Evolutionary conservation across 495 filamentous ascomycete species (phyloP).

Genomic region (Neurospora hispaniola): DNA sequence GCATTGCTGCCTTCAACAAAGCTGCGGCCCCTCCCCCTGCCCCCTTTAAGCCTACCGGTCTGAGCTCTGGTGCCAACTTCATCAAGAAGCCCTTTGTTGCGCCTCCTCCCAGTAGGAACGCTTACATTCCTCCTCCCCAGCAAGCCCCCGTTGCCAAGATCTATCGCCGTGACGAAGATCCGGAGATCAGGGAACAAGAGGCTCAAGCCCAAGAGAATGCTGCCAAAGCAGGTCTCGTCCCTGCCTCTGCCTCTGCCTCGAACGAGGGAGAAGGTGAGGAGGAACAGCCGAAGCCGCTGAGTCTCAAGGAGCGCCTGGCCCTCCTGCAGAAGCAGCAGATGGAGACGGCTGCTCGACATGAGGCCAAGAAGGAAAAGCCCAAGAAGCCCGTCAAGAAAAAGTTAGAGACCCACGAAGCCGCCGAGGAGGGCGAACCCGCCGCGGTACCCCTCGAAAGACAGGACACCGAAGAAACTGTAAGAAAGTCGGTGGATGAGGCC

Average conservation of each 20-base stretch:
- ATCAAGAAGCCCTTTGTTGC: conserved; percentile 98
- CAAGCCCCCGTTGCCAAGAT: conserved; percentile 57
- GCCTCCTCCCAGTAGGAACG: conserved; percentile 85
- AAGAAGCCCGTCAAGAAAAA: conserved; percentile 72
- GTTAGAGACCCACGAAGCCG: conserved; percentile 44
- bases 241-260: conserved; percentile 21
- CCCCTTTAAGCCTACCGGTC: conserved; percentile 70
- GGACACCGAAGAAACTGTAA: conserved; percentile 40
- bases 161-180: conserved; percentile 83
- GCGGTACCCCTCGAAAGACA: conserved; percentile 31
- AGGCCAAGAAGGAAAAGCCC: conserved; percentile 83
- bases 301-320: conserved; percentile 88
- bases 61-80: conserved; percentile 54
- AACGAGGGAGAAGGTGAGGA: conserved; percentile 40
- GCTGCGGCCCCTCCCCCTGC: conserved; percentile 71
- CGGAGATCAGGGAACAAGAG: conserved; percentile 62
- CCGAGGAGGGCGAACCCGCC: conserved; percentile 28
- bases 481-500: conserved; percentile 50
- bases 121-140: conserved; percentile 67
- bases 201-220: conserved; percentile 44
- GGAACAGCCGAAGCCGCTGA: conserved; percentile 79
- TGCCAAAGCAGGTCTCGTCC: conserved; percentile 48
- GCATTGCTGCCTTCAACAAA: conserved; percentile 95
- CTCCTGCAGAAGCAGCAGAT: conserved; percentile 87
- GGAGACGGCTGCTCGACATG: conserved; percentile 72